These are phyloP conservation scores for Boletellus deceptivus DNA, from an alignment of 1,284 basidiomycete genomes.

Conservation along the genomic window DNA sequence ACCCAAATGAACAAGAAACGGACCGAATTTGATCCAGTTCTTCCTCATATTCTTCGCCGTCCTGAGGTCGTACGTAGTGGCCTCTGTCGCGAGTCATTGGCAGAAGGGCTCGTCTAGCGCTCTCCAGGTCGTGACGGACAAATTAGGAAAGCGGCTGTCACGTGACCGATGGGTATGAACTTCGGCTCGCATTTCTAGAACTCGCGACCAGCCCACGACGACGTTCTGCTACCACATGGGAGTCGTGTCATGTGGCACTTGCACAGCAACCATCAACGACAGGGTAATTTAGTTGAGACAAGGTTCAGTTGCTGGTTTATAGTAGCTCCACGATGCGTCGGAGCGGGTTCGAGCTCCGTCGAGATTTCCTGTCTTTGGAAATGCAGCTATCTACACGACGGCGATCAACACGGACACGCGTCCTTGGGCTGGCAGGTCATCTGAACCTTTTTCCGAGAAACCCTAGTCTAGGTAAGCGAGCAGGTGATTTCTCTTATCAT, in stretches of 20 bases:
- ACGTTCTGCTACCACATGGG: too few relatives aligned
- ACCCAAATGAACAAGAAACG: constrained; percentile 5
- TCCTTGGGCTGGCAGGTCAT: constrained; percentile 14
- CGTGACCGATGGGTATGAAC: not conserved
- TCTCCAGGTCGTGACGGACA: not conserved
- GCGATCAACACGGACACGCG: constrained; percentile 30
- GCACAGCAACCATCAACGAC: not conserved
- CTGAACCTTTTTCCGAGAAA: constrained; percentile 1
- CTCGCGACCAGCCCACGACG: not conserved
- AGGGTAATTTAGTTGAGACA: not conserved
- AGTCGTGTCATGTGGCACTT: not conserved
- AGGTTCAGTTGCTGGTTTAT: not conserved
- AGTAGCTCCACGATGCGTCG: not conserved
- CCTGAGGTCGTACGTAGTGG: constrained; percentile 24
- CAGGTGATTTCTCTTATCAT: too few relatives aligned
- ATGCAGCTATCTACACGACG: constrained; percentile 5
- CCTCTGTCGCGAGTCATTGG: constrained; percentile 23
- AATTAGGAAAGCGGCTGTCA: not conserved
- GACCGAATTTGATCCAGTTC: constrained; percentile 34
- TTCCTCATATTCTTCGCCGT: constrained; percentile 32
- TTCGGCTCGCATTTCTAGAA: too few relatives aligned
- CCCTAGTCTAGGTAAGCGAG: not conserved
- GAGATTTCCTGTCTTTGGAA: constrained; percentile 11
- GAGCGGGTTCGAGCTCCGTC: constrained; percentile 4
- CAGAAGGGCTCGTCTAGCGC: not conserved